These are phyloP conservation scores for Sapria himalayana DNA, from an alignment of 345 rosid genomes.

Conservation along the genomic window DNA sequence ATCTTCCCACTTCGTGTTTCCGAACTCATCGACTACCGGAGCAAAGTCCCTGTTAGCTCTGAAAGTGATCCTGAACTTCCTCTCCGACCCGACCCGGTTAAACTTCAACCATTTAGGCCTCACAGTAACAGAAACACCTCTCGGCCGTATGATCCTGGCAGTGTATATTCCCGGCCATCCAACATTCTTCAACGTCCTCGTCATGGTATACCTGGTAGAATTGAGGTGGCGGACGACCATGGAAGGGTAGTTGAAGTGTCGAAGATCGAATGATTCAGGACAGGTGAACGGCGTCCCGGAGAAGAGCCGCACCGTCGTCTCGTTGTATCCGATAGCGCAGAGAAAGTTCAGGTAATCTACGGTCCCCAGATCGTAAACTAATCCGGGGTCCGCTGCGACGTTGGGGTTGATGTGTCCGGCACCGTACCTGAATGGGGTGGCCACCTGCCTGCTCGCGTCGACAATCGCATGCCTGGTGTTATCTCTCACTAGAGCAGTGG, in stretches of 20 bases:
- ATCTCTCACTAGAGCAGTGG: conserved; percentile 47
- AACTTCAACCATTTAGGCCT: conserved; percentile 30
- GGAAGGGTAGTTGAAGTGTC: conserved; percentile 61
- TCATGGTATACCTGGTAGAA: conserved; percentile 12
- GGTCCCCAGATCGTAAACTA: conserved; percentile 33
- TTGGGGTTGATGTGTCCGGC: conserved; percentile 65
- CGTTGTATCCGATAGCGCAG: conserved; percentile 43
- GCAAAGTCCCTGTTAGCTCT: no score
- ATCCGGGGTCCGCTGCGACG: conserved; percentile 48
- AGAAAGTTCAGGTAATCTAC: conserved; percentile 49
- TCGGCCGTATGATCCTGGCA: conserved; percentile 17
- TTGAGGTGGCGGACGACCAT: conserved; percentile 26
- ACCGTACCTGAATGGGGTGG: conserved; percentile 44
- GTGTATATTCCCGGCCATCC: conserved; percentile 35
- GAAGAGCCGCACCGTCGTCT: conserved; percentile 13
- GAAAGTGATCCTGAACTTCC: conserved; percentile 26
- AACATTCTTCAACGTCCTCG: conserved; percentile 43
- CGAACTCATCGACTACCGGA: no score
- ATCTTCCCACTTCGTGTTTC: conserved; percentile 18
- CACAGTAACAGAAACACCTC: conserved; percentile 28
- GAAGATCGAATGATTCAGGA: conserved; percentile 15
- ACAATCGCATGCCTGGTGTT: conserved; percentile 23
- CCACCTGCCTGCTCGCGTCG: conserved; percentile 11
- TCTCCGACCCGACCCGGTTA: conserved; percentile 33
- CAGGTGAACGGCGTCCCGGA: conserved; percentile 17